Evolutionary conservation across 495 filamentous ascomycete genomes (phyloP), one percentile per base, ranked within the genome.

Genomic region (Hyaloscypha bicolor): DNA sequence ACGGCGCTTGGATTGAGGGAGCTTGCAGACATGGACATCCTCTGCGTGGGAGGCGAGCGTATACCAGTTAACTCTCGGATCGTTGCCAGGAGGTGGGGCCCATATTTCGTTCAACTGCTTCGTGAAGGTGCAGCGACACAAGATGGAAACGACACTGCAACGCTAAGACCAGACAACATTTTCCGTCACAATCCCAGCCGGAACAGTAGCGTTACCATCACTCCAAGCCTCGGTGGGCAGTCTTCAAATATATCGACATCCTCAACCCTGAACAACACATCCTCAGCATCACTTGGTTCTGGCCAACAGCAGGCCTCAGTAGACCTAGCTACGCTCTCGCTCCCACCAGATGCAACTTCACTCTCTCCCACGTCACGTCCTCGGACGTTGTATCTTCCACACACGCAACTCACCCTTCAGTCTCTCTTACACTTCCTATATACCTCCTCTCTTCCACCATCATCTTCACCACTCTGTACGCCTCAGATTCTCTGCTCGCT

Each of bases 401-500:
- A 99, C 74, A 97, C 93, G 1, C 87, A 88, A 69, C 88, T 92
- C 39, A 97, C 95, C 30, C 76, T 98, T 12, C 89, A 94, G 71
- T 88, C 95, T 5, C 85, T 99, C 9, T 86, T 97, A 14, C 89
- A 96, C 76, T 99, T 91, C 74, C 85, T 99, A 42, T 99, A 98
- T 77, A 97, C 94, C 2, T 94, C 92, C 14, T 87, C 90, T 19
- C 85, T 98, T 4, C 95, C 94, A 0, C 81, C 89, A 6, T 85
- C 87, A 1, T 86, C 83, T 30, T 90, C 90, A 5, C 85, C 86
- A 9, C 87, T 97, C n/a, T 96, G 93, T 78, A 96, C 93, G 0
- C 95, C 95, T 0, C 95, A 97, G 67, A 96, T 97, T 51, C 87
- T 98, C 59, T 98, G 96, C 81, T 96, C 93, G 29, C 85, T 99